phyloP scores from a whole-genome alignment of 176 grass and related monocot genomes.

The Chrysopogon serrulatus region DNA sequence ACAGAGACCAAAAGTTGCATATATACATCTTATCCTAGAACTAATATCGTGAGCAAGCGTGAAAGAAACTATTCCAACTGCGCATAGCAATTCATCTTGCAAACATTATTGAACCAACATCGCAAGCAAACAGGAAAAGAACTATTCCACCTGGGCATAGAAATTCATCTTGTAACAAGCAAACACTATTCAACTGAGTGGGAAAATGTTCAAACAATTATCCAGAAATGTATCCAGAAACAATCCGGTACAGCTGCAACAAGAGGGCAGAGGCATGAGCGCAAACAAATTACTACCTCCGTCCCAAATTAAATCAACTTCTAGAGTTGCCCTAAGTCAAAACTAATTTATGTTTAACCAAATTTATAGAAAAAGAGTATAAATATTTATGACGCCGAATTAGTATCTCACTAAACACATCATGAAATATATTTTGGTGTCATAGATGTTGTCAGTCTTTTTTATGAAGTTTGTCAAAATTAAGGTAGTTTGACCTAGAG shows the following conservation, averaged over 20 bases:
- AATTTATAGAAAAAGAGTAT: too few relatives aligned
- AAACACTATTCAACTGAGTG: background rate
- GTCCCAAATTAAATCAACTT: too few relatives aligned
- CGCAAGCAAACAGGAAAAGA: background rate
- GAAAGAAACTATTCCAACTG: background rate
- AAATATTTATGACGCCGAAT: too few relatives aligned
- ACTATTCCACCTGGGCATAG: background rate
- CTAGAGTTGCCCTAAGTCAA: too few relatives aligned
- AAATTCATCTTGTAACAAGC: background rate
- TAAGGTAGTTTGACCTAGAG: too few relatives aligned
- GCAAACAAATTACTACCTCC: background rate
- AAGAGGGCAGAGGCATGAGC: background rate
- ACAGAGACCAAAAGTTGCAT: background rate
- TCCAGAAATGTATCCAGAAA: background rate
- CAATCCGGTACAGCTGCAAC: background rate
- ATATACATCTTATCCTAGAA: background rate
- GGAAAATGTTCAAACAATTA: background rate
- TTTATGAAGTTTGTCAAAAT: too few relatives aligned
- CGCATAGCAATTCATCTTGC: background rate
- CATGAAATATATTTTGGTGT: too few relatives aligned
- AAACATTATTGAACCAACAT: background rate
- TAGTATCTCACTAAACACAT: too few relatives aligned
- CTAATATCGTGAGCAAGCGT: background rate
- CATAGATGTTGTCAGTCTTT: too few relatives aligned
- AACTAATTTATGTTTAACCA: too few relatives aligned